phyloP scores from a whole-genome alignment of 768 basidiomycete species.

The Suillus placidus region DNA sequence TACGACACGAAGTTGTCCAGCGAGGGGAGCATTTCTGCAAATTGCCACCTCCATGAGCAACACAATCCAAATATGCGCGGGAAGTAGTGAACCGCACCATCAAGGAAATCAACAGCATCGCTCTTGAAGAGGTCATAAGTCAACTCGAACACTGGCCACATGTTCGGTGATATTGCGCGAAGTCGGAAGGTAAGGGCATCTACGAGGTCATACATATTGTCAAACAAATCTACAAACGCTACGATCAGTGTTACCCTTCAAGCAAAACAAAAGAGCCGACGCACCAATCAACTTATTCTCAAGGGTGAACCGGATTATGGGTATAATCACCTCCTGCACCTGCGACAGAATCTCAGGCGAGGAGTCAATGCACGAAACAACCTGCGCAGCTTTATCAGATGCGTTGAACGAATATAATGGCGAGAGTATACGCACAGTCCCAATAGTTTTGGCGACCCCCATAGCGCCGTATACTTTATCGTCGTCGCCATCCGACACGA shows the following conservation, averaged over 20 bases:
- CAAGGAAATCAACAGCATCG: constrained; percentile 84
- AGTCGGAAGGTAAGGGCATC: constrained; percentile 86
- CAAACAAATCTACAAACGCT: constrained; percentile 66
- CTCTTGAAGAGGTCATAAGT: constrained; percentile 83
- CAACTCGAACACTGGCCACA: constrained; percentile 88
- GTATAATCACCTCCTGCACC: constrained; percentile 81
- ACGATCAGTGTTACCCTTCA: background rate
- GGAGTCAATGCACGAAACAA: constrained; percentile 73
- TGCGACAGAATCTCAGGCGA: constrained; percentile 75
- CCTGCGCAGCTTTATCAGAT: constrained; percentile 43
- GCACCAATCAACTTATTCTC: constrained; percentile 76
- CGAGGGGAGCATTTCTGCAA: constrained; percentile 82
- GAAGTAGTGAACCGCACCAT: constrained; percentile 51
- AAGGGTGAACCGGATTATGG: constrained; percentile 74
- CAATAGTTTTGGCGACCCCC: constrained; percentile 40
- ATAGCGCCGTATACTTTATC: constrained; percentile 38
- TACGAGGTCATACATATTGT: constrained; percentile 84
- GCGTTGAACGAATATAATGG: background rate
- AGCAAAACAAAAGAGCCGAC: constrained; percentile 22
- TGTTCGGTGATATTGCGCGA: constrained; percentile 69
- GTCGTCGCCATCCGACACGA: constrained; percentile 63
- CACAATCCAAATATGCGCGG: background rate
- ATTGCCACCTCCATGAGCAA: background rate
- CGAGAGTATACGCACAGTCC: constrained; percentile 53
- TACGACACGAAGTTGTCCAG: constrained; percentile 89